A percentile compares a stretch with the other conserved stretches of the same genome.
These are phyloP conservation scores for Passiflora organensis DNA, from an alignment of 345 rosid species.

Conservation along the genomic window DNA sequence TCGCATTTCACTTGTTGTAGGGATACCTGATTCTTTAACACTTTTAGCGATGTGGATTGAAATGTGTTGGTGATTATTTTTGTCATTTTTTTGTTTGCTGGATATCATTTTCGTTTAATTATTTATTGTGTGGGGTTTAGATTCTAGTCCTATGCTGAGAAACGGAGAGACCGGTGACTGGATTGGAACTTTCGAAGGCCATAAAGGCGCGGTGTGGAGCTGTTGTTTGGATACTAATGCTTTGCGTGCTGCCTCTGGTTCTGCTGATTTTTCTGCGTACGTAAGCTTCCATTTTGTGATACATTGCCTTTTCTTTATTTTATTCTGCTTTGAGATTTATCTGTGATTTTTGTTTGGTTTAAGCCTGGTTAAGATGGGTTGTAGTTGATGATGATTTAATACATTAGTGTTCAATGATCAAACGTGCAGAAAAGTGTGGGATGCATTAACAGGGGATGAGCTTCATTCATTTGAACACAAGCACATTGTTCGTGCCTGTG, in stretches of 20 bases:
- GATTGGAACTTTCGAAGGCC: slow-evolving; percentile 99
- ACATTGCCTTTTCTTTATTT: too few relatives aligned
- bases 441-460: slow-evolving; percentile 39
- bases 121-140: too few relatives aligned
- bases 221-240: slow-evolving; percentile 85
- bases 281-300: slow-evolving; percentile 26
- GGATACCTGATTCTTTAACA: background rate
- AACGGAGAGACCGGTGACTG: slow-evolving; percentile 99
- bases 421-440: slow-evolving; percentile 40
- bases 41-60: slow-evolving; percentile 3
- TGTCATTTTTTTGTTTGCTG: slow-evolving; percentile 11
- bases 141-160: slow-evolving; percentile 95
- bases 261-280: slow-evolving; percentile 95
- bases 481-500: slow-evolving; percentile 42
- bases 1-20: too few relatives aligned
- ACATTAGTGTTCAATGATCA: too few relatives aligned
- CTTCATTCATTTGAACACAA: slow-evolving; percentile 41
- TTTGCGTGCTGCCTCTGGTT: slow-evolving; percentile 86
- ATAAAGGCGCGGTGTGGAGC: slow-evolving; percentile 99
- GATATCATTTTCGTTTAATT: too few relatives aligned
- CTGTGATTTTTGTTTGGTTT: too few relatives aligned
- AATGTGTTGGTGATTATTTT: background rate
- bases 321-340: too few relatives aligned
- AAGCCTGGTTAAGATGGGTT: too few relatives aligned
- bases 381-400: too few relatives aligned